Evolutionary conservation across 192 early-diverging fungal genomes (phyloP), one percentile per base, ranked within the genome.

Genomic region (Backusella liffmaniae): DNA sequence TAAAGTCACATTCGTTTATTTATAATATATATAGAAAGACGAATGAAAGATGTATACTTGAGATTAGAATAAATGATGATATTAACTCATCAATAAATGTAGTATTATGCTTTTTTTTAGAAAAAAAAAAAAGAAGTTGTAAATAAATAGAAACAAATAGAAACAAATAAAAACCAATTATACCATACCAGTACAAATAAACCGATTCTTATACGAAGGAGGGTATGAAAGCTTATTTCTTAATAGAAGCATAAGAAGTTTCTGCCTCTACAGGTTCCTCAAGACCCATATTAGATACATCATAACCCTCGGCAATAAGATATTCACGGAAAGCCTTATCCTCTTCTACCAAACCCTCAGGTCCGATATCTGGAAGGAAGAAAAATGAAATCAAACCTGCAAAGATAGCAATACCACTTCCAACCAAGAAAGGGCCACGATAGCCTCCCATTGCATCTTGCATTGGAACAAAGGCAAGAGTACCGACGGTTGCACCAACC

Each of bases 401-500:
- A 12, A 67, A 42, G 39, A 83, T 73, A 39, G 81, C 77, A 39
- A 83, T 69, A 7, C 72, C 81, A 67, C 81, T 79, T 13, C 75
- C 53, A 3, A 83, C 44, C 39, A 79, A 62, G 49, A 83, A 83
- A 5, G 79, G 78, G 0, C 78, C 78, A 23, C 79, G 75, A 0
- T 51, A 56, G 3, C 82, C 78, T 4, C 76, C 73, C 70, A 70
- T 77, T 9, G 56, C 35, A 4, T 79, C 73, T 15, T 77, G 73
- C 78, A 83, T 70, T 30, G 78, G 82, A 7, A 71, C 59, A 76
- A 78, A 80, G 0, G 76, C 76, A 10, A 79, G 68, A 1, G 75
- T 80, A 44, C 82, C 82, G 30, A 83, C 70, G 0, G 76, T 70
- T 37, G 82, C 82, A 53, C 82, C 82, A 9, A 79, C 69, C 36